phyloP scores from a whole-genome alignment of 495 filamentous ascomycete species.

The Cercophora sp. region DNA sequence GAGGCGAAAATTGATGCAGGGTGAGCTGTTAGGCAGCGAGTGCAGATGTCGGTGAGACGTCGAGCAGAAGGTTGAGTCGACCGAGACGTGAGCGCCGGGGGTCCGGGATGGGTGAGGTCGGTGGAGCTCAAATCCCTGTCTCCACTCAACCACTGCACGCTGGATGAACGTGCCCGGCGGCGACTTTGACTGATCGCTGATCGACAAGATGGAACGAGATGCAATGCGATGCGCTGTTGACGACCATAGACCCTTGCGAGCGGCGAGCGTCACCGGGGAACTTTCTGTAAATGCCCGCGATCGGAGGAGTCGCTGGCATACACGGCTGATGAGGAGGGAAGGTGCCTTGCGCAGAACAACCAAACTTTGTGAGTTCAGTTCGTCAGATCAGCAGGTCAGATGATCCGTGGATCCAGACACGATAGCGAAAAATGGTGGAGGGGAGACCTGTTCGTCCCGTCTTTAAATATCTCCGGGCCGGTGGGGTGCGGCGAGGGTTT shows the following conservation, averaged over 20 bases:
- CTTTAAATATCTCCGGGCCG: too few species aligned
- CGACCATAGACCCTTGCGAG: background rate
- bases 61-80: background rate
- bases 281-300: too few species aligned
- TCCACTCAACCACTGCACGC: background rate
- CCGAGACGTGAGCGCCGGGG: background rate
- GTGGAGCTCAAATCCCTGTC: background rate
- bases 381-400: too few species aligned
- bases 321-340: too few species aligned
- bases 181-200: background rate
- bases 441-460: too few species aligned
- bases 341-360: too few species aligned
- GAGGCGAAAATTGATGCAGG: slow-evolving; percentile 18
- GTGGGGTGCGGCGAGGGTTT: too few species aligned
- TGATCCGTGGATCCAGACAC: too few species aligned
- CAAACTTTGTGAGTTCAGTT: too few species aligned
- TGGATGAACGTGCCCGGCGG: background rate
- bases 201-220: slow-evolving; percentile 6
- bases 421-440: too few species aligned
- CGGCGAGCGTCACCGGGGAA: background rate
- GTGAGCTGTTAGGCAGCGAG: slow-evolving; percentile 21
- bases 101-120: background rate
- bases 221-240: too few species aligned
- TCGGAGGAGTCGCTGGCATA: too few species aligned
- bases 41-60: slow-evolving; percentile 26